Evolutionary conservation across 116 monocot genomes (phyloP).

Genomic region (Zostera marina): DNA sequence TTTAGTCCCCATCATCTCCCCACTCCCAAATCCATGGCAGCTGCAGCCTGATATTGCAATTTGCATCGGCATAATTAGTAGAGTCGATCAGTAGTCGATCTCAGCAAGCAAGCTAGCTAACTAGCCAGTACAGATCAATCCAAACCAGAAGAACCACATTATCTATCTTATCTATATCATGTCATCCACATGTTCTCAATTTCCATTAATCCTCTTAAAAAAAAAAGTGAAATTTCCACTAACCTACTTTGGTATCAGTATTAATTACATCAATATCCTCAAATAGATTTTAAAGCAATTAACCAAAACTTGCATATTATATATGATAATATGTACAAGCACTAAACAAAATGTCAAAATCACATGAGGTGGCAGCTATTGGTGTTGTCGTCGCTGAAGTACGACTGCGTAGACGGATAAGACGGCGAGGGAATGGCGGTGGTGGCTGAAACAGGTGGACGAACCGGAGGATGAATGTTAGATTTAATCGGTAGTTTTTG

Average conservation of each 20-base stretch:
- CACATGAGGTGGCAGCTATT: not conserved
- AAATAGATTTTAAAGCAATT: too few species aligned
- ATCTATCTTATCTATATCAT: conserved; percentile 2
- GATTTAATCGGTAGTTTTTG: not conserved
- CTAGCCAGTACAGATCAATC: too few species aligned
- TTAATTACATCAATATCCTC: not conserved
- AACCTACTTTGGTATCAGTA: too few species aligned
- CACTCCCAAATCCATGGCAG: not conserved
- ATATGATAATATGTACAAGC: too few species aligned
- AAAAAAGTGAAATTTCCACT: too few species aligned
- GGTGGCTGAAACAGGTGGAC: not conserved
- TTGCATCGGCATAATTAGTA: too few species aligned
- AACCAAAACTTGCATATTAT: too few species aligned
- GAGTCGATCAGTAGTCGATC: too few species aligned
- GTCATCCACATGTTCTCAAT: conserved; percentile 2
- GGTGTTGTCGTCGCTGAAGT: conserved; percentile 2
- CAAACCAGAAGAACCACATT: not conserved
- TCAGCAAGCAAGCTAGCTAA: too few species aligned
- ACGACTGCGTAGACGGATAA: not conserved
- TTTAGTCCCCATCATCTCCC: not conserved
- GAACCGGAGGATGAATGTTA: too few species aligned
- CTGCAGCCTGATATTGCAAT: not conserved
- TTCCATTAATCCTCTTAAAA: not conserved
- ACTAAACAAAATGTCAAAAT: too few species aligned
- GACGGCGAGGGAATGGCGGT: not conserved